Evolutionary conservation across 164 flowering plant species (phyloP), one percentile per base, ranked within the genome.

Genomic region (Nelumbo lutea): DNA sequence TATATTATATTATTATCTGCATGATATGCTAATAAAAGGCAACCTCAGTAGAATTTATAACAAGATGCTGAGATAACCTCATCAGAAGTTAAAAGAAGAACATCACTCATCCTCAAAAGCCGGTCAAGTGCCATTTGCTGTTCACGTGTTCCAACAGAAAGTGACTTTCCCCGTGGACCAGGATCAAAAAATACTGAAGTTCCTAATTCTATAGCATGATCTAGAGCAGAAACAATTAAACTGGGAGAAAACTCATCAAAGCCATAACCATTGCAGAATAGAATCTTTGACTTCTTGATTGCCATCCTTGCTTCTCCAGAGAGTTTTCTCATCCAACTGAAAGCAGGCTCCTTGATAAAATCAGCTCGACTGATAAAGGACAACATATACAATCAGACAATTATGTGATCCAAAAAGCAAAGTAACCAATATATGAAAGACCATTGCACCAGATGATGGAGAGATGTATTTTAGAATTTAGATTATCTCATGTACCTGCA

Each of bases 81-180:
- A 71, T 95, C 99, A 42, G 90, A 83, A 78, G 99, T 95, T 72
- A 95, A 73, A 68, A 95, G 94, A 71, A 92, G 91, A 76, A 90
- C 99, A 72, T 95, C 97, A 47, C 99, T 90, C 95, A 88, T 84
- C 63, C 64, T 83, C 84, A 95, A 80, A 61, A 83, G 82, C 67
- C 81, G 78, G 52, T 65, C 73, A 69, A 95, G 83, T 59, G 97
- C 95, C 70, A 62, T 80, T 77, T 78, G 92, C 68, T 95, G 83
- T 69, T 83, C 94, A 70, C 83, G 81, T 27, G 90, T 85, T 62
- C 99, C 99, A 66, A 45, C 46, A 40, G 72, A 74, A 72, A 92
- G 91, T 65, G 88, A 80, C 80, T 79, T 95, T 72, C 98, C 99
- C n/a, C 96, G 90, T 64, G 99, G 99, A 57, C 98, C 99, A 81